Base-by-base conservation (phyloP, 139 green algal genomes). In the Zygnema circumcarinatum region DNA sequence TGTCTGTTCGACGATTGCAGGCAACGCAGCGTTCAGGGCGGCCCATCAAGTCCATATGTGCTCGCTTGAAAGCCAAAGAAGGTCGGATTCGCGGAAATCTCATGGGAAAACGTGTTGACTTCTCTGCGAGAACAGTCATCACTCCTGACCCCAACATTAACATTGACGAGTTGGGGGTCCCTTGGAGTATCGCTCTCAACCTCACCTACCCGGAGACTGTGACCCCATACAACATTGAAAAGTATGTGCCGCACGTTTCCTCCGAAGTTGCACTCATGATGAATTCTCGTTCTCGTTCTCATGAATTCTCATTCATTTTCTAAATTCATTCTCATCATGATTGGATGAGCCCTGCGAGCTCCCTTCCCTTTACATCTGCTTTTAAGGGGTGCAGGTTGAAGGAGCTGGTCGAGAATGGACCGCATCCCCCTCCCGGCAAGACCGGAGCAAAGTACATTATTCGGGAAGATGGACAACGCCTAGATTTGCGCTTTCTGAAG, bases 71-170 rank as follows among this genome's bases (percentile, higher is more conserved):
- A 92, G 91, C 83, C 32, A 94, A 94, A 84, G 89, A 91, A 75
- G 97, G 98, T 0, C 95, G 97, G 67, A 96, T 99, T 90, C 93
- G 97, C 29, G 97, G 97, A 86, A 99, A 99, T 94, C 94, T 99
- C 7, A 99, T 99, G 97, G 97, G 97, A 85, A 99, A 99, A 95
- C 96, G 97, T 68, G 97, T 99, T 31, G 97, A 99, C 95, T 99
- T 99, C 87, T 98, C 95, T 0, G 97, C 97, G 31, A 95, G 97
- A 73, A 99, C 97, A 0, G 97, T 99, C 86, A 99, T 99, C 91
- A 97, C 94, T 0, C 91, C 96, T 29, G 97, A 99, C 91, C 95
- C 97, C 76, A 99, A 99, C 94, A 96, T 99, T 38, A 95, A 95
- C 72, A 96, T 99, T 74, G 97, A 99, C 90, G 94, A 99, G 94